Percentiles rank a stretch among this genome's conserved stretches.
Evolutionary conservation across 805 yeast species (phyloP).

Genomic region (Nakazawaea ernobii): DNA sequence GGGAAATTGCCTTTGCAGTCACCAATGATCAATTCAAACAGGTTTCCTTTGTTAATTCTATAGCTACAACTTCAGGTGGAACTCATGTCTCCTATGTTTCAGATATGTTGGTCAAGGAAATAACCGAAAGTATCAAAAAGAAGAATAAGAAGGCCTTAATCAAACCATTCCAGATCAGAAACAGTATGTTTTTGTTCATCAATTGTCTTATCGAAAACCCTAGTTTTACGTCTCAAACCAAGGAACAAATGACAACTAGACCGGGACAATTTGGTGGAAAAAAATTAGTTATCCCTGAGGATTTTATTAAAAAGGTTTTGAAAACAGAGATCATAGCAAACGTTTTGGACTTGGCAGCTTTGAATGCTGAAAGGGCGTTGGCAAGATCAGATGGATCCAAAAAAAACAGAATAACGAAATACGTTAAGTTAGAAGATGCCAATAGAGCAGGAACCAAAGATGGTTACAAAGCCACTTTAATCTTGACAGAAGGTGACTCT

Average conservation of each 20-base stretch:
- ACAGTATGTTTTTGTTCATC: conserved; percentile 83
- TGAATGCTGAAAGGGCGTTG: conserved; percentile 81
- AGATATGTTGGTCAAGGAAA: conserved; percentile 76
- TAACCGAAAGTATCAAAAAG: conserved; percentile 68
- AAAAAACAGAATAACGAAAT: conserved; percentile 80
- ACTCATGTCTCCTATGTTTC: conserved; percentile 86
- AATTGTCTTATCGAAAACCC: conserved; percentile 95
- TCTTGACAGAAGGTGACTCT: conserved; percentile 96
- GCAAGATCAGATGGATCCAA: conserved; percentile 85
- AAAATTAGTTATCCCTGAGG: conserved; percentile 67
- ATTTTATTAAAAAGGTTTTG: conserved; percentile 64
- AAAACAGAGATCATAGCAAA: conserved; percentile 70
- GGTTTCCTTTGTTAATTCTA: conserved; percentile 94
- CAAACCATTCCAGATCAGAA: conserved; percentile 83
- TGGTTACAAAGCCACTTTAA: conserved; percentile 86
- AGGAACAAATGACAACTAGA: conserved; percentile 90
- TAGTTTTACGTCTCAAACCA: conserved; percentile 95
- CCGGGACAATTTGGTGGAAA: conserved; percentile 84
- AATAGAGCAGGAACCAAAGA: conserved; percentile 93
- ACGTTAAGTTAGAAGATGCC: conserved; percentile 90
- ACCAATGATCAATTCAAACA: conserved; percentile 87
- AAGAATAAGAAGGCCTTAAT: conserved; percentile 59
- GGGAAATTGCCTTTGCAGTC: conserved; percentile 95
- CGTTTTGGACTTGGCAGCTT: conserved; percentile 76
- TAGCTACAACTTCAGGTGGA: conserved; percentile 97